Percentiles rank a stretch among this genome's conserved stretches.
Evolutionary conservation across 140 eudicot species (phyloP).

Genomic region (Anethum foeniculum): DNA sequence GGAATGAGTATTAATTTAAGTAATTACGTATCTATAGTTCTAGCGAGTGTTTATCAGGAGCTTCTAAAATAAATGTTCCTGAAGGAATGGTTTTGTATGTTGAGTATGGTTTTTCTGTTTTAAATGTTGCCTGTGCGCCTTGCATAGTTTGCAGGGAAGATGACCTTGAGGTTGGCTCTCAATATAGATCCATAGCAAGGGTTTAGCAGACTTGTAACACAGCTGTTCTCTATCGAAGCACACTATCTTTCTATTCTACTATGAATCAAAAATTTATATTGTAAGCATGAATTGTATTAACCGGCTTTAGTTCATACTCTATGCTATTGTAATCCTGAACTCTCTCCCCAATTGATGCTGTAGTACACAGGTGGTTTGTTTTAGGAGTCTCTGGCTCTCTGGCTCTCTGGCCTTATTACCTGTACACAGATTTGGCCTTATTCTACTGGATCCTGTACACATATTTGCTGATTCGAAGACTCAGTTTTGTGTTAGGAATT

Average conservation of each 20-base stretch:
- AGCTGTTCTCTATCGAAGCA: neutral
- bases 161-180: neutral
- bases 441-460: neutral
- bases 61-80: neutral
- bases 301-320: neutral
- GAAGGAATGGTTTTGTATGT: neutral
- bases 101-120: neutral
- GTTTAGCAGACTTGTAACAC: neutral
- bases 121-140: neutral
- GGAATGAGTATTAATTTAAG: slow-evolving; percentile 15
- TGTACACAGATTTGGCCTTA: neutral
- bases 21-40: neutral
- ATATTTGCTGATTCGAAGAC: neutral
- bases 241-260: neutral
- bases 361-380: neutral
- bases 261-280: neutral
- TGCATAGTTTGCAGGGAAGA: neutral
- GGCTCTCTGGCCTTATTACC: neutral
- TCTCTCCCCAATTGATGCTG: neutral
- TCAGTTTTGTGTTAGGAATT: neutral
- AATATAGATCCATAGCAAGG: neutral
- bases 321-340: neutral
- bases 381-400: neutral
- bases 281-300: neutral
- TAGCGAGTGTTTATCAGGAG: neutral